A percentile compares a stretch with the other conserved stretches of the same genome.
Evolutionary conservation across 2,329 filamentous ascomycete species (phyloP).

Genomic region (Herpotrichia juniperi): DNA sequence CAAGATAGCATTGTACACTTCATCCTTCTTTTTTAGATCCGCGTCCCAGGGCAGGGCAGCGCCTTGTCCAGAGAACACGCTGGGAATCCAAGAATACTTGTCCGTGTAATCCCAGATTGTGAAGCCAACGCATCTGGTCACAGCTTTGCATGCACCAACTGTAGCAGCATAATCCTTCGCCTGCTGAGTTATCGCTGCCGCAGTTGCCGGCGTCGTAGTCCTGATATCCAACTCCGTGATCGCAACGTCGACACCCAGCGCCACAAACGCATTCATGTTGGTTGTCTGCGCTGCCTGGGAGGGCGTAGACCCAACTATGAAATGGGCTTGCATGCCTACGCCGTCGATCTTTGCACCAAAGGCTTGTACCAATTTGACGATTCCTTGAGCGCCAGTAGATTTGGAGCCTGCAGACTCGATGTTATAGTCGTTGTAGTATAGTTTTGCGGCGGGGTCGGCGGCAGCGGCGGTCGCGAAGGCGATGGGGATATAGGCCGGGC

Average conservation of each 20-base stretch:
- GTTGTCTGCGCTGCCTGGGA: constrained; percentile 43
- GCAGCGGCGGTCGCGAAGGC: constrained; percentile 50
- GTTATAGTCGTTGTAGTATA: constrained; percentile 56
- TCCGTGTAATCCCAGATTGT: constrained; percentile 63
- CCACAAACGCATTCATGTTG: constrained; percentile 59
- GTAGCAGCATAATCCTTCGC: constrained; percentile 61
- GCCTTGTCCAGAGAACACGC: constrained; percentile 50
- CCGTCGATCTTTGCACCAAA: constrained; percentile 42
- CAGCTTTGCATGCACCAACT: constrained; percentile 60
- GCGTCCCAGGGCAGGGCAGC: constrained; percentile 54
- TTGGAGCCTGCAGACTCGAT: constrained; percentile 48
- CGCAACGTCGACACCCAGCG: constrained; percentile 62
- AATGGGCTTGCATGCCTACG: constrained; percentile 60
- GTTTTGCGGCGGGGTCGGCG: constrained; percentile 48
- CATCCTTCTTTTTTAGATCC: constrained; percentile 51
- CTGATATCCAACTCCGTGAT: constrained; percentile 70
- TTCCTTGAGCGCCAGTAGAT: constrained; percentile 38
- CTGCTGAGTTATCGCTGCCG: constrained; percentile 28
- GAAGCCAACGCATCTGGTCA: constrained; percentile 63
- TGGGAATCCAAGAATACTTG: constrained; percentile 55
- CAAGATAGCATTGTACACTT: constrained; percentile 28
- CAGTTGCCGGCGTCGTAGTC: constrained; percentile 32
- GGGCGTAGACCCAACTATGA: constrained; percentile 49
- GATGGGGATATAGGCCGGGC: constrained; percentile 53
- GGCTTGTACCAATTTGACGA: constrained; percentile 46